Evolutionary conservation across 495 filamentous ascomycete species (phyloP).

Genomic region (Podospora australis): DNA sequence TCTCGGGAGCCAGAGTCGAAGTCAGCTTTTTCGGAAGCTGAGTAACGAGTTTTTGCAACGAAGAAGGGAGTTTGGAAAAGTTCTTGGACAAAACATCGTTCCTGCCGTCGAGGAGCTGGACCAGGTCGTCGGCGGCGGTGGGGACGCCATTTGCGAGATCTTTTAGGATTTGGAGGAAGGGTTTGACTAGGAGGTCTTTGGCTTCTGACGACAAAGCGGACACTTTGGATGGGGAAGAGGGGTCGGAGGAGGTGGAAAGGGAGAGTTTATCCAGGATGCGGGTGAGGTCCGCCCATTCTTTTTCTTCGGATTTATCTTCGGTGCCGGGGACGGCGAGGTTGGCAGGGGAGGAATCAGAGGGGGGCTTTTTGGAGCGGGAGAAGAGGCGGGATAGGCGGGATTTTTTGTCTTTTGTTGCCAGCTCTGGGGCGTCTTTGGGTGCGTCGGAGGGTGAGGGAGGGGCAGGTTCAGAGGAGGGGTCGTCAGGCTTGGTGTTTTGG

Average conservation of each 20-base stretch:
- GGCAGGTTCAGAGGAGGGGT: not conserved
- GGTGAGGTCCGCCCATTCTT: slow-evolving; percentile 69
- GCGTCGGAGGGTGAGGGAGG: not conserved
- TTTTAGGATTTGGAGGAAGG: slow-evolving; percentile 83
- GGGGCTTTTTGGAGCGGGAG: slow-evolving; percentile 12
- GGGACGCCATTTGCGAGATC: slow-evolving; percentile 89
- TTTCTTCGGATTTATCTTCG: slow-evolving; percentile 13
- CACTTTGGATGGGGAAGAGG: slow-evolving; percentile 38
- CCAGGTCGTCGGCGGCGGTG: slow-evolving; percentile 85
- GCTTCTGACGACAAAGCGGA: slow-evolving; percentile 75
- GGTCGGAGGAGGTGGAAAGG: not conserved
- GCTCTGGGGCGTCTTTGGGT: slow-evolving; percentile 1
- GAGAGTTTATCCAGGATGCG: slow-evolving; percentile 67
- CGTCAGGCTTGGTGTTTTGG: slow-evolving; percentile 7
- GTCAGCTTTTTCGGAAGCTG: slow-evolving; percentile 79
- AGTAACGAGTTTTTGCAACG: slow-evolving; percentile 81
- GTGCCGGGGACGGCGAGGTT: slow-evolving; percentile 26
- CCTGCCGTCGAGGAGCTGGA: slow-evolving; percentile 70
- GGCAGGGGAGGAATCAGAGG: not conserved
- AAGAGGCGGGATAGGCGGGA: slow-evolving; percentile 24
- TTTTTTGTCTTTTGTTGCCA: slow-evolving; percentile 13
- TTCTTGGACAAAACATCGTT: slow-evolving; percentile 68
- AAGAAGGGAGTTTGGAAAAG: slow-evolving; percentile 69
- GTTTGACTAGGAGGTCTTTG: slow-evolving; percentile 56
- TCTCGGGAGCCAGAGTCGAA: slow-evolving; percentile 64